A percentile compares a stretch with the other conserved stretches of the same genome.
These are phyloP conservation scores for Astragalus glycyphyllos DNA, from an alignment of 306 rosid genomes.

Conservation along the genomic window DNA sequence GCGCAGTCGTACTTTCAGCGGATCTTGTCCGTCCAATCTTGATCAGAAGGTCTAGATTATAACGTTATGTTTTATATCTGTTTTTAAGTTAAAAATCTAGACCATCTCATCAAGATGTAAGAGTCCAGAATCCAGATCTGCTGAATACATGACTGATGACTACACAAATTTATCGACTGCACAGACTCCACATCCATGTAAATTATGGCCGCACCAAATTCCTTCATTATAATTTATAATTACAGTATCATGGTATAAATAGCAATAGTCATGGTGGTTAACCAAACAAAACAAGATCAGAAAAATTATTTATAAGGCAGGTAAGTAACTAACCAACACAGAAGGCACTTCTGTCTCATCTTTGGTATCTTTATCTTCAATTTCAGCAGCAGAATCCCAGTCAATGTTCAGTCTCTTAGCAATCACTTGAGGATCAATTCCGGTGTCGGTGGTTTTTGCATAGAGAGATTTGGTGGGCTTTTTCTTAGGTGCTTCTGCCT, in stretches of 20 bases:
- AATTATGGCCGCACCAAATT: slow-evolving; percentile 18
- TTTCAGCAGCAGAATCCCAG: slow-evolving; percentile 97
- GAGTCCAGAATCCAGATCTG: no score
- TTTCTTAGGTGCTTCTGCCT: slow-evolving; percentile 72
- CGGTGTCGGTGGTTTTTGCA: slow-evolving; percentile 89
- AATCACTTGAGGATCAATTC: slow-evolving; percentile 78
- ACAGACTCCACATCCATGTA: no score
- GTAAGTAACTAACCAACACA: slow-evolving; percentile 70
- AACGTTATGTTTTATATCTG: no score
- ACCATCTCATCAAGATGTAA: no score
- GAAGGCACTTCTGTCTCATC: slow-evolving; percentile 84
- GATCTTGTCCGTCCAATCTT: no score
- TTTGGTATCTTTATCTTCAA: slow-evolving; percentile 58
- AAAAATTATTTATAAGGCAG: slow-evolving; percentile 36
- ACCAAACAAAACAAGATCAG: slow-evolving; percentile 28
- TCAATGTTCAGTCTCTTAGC: slow-evolving; percentile 82
- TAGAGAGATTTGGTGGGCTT: slow-evolving; percentile 84
- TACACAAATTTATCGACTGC: no score
- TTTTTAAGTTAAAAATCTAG: no score
- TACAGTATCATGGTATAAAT: slow-evolving; percentile 16
- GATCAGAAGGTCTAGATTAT: no score
- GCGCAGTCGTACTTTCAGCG: no score
- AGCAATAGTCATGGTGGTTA: slow-evolving; percentile 20
- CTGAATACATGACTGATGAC: no score
- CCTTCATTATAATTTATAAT: slow-evolving; percentile 12